Evolutionary conservation across 495 filamentous ascomycete species (phyloP), one percentile per base, ranked within the genome.

Genomic region (Hyphodiscus hymeniophilus): DNA sequence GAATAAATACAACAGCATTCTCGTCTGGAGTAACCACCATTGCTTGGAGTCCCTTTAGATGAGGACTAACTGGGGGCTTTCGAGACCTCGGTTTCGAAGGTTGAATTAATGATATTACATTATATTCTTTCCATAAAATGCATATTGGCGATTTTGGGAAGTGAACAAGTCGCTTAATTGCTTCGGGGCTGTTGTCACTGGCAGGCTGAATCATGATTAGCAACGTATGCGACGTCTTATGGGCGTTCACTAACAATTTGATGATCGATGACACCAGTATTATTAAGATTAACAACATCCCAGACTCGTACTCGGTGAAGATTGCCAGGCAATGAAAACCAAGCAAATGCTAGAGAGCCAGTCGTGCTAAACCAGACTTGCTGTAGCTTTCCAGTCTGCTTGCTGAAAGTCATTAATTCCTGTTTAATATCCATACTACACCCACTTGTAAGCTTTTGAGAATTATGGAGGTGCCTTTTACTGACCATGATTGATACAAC

Each of bases 311-410:
- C 38, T 17, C 20, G 3, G 13, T 41, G 38, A 4, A 18, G 38
- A 20, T 41, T 41, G 10, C 38, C 16, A 12, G 38, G 15, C 16
- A 23, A 41, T 7, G 38, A 41, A 20, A 41, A 41, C 16, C 20
- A 23, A 6, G 38, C 38, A 41, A 41, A 41, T 6, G 38, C 38
- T 20, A 41, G 20, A 23, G 11, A 13, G 7, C 38, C 38, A 23
- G n/a, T 41, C 7, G 38, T 41, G 16, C 38, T 41, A 13, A 41
- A 41, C 38, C 38, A 41, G 4, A 41, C 38, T 41, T 23, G 38
- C n/a, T 41, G 38, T 6, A 41, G n/a, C 38, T 41, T 41, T n/a
- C 20, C 26, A 5, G 26, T 28, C 10, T 28, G 26, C 26, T 28
- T 28, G 26, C 26, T 10, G 26, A 28, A 4, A 28, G 26, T 28